These are phyloP conservation scores for Sporothrix phasma DNA, from an alignment of 2,329 filamentous ascomycete genomes.

Conservation along the genomic window DNA sequence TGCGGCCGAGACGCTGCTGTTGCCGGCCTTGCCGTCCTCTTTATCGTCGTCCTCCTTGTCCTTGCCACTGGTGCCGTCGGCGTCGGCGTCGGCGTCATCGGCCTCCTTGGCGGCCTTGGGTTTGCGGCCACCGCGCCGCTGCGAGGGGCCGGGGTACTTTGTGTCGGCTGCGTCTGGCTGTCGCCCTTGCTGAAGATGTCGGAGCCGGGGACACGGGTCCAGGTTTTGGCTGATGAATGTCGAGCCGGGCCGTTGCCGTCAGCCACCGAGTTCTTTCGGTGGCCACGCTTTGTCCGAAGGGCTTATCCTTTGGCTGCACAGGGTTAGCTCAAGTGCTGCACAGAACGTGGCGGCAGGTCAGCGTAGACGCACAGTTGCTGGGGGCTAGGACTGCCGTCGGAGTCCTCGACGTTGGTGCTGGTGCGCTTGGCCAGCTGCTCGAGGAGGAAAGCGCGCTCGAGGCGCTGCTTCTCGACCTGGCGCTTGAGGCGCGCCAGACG, in stretches of 20 bases:
- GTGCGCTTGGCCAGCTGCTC: slow-evolving; percentile 66
- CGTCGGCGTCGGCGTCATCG: slow-evolving; percentile 19
- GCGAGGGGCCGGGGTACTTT: slow-evolving; percentile 16
- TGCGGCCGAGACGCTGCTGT: slow-evolving; percentile 17
- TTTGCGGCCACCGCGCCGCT: slow-evolving; percentile 18
- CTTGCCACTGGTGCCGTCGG: slow-evolving; percentile 24
- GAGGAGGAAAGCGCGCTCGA: slow-evolving; percentile 68
- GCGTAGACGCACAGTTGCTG: slow-evolving; percentile 55
- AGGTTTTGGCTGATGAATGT: slow-evolving; percentile 39
- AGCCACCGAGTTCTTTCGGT: slow-evolving; percentile 49
- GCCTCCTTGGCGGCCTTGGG: slow-evolving; percentile 27
- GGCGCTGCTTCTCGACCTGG: slow-evolving; percentile 81
- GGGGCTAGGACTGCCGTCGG: slow-evolving; percentile 70
- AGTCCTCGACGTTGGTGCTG: slow-evolving; percentile 65
- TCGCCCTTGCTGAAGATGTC: slow-evolving; percentile 42
- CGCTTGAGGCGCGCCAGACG: slow-evolving; percentile 72
- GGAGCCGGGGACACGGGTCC: slow-evolving; percentile 39
- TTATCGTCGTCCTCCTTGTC: slow-evolving; percentile 21
- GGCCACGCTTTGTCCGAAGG: slow-evolving; percentile 64
- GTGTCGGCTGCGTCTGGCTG: slow-evolving; percentile 23
- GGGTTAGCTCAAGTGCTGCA: neutral
- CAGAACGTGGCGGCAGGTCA: slow-evolving; percentile 9
- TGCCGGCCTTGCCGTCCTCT: neutral
- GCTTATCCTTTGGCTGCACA: slow-evolving; percentile 64
- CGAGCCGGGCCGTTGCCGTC: slow-evolving; percentile 32